A percentile compares a stretch with the other conserved stretches of the same genome.
Evolutionary conservation across 2,329 filamentous ascomycete species (phyloP).

Genomic region (Tympanopsis confertula): DNA sequence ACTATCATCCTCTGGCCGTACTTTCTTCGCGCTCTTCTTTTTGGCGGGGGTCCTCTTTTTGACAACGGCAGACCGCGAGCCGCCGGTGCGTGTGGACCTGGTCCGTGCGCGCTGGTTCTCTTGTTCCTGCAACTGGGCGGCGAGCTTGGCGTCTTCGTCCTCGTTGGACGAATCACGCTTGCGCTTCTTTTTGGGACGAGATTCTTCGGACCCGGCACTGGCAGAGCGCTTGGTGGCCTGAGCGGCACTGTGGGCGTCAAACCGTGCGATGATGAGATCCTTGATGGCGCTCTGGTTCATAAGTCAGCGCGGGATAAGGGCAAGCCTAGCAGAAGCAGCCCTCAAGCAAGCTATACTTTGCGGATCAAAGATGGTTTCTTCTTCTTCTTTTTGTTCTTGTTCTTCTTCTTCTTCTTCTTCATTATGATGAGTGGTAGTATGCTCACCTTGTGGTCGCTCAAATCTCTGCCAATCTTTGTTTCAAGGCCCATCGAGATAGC

Average conservation of each 20-base stretch:
- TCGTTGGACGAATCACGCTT: slow-evolving; percentile 38
- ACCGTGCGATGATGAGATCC: slow-evolving; percentile 22
- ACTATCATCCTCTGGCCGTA: slow-evolving; percentile 69
- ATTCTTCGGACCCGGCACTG: slow-evolving; percentile 16
- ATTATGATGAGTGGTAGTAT: slow-evolving; percentile 5
- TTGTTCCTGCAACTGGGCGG: slow-evolving; percentile 81
- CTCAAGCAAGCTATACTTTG: no score
- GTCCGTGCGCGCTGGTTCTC: slow-evolving; percentile 63
- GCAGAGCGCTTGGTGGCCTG: slow-evolving; percentile 3
- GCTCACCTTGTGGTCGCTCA: slow-evolving; percentile 21
- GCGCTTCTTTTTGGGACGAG: slow-evolving; percentile 46
- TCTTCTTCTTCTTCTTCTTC: slow-evolving; percentile 9
- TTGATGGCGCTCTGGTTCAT: slow-evolving; percentile 11
- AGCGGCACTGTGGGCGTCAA: neutral
- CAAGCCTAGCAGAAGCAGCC: no score
- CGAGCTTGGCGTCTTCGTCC: slow-evolving; percentile 77
- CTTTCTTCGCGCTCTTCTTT: slow-evolving; percentile 67
- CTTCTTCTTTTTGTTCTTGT: no score
- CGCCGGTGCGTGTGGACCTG: slow-evolving; percentile 67
- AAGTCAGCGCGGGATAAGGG: no score
- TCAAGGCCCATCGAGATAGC: slow-evolving; percentile 20
- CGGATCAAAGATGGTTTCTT: no score
- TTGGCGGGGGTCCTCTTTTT: slow-evolving; percentile 57
- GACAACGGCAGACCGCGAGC: slow-evolving; percentile 39
- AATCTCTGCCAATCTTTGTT: slow-evolving; percentile 15